Percentiles rank a stretch among this genome's conserved stretches.
phyloP scores from a whole-genome alignment of 805 yeast species.

The Candida nitratophila region DNA sequence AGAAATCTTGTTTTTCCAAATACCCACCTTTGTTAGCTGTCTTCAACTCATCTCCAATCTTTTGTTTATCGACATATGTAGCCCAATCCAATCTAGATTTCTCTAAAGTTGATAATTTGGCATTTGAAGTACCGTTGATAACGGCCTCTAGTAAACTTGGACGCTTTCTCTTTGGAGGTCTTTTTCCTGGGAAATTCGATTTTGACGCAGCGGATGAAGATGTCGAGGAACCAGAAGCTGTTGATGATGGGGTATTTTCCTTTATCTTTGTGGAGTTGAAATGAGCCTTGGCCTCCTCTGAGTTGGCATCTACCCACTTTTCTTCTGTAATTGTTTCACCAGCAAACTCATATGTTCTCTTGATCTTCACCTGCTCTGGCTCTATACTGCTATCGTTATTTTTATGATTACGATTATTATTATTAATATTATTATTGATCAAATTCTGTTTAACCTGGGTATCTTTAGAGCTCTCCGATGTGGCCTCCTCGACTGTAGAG shows the following conservation, averaged over 20 bases:
- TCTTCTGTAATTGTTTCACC: slow-evolving; percentile 76
- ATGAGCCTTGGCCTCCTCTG: slow-evolving; percentile 86
- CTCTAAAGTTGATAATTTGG: slow-evolving; percentile 84
- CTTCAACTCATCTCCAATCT: slow-evolving; percentile 75
- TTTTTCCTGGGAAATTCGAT: slow-evolving; percentile 5
- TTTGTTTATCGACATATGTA: slow-evolving; percentile 79
- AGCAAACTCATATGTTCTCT: slow-evolving; percentile 79
- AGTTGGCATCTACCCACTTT: slow-evolving; percentile 64
- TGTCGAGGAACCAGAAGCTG: not conserved
- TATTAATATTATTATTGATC: not conserved
- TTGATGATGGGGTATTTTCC: slow-evolving; percentile 2
- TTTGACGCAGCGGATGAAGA: slow-evolving; percentile 1
- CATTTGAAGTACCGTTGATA: slow-evolving; percentile 57
- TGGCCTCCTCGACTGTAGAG: no score
- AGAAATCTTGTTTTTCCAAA: slow-evolving; percentile 85
- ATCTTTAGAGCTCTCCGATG: no score
- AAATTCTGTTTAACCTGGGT: not conserved
- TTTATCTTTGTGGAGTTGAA: slow-evolving; percentile 44
- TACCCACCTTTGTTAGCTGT: slow-evolving; percentile 85
- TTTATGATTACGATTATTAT: not conserved
- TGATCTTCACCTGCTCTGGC: slow-evolving; percentile 59
- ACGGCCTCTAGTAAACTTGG: slow-evolving; percentile 74
- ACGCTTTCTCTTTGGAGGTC: slow-evolving; percentile 41
- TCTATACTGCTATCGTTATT: slow-evolving; percentile 1
- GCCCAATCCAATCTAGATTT: slow-evolving; percentile 95